Conservation (phyloP, 805 yeast genomes). For the Nakazawaea holstii region DNA sequence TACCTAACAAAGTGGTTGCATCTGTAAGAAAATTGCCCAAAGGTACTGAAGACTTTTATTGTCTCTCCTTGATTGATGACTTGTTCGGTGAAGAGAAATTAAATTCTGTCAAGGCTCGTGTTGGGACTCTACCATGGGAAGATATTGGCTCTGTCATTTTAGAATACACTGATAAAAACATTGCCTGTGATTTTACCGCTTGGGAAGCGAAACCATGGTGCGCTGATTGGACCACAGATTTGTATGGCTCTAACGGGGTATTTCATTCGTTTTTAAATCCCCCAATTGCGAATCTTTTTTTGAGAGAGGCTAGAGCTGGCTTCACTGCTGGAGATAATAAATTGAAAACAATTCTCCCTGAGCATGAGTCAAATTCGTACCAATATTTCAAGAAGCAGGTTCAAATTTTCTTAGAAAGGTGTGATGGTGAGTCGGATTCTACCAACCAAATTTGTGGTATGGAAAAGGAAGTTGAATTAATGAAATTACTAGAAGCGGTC, state of each 20-base stretch:
- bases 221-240: slow-evolving; percentile 7
- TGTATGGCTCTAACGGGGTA: slow-evolving; percentile 8
- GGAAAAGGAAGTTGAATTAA: slow-evolving; percentile 1
- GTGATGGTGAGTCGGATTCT: not conserved
- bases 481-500: slow-evolving; percentile 7
- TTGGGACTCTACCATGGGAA: slow-evolving; percentile 6
- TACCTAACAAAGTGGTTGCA: slow-evolving; percentile 5
- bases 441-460: slow-evolving; percentile 4
- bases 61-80: slow-evolving; percentile 1
- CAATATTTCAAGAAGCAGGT: slow-evolving; percentile 4
- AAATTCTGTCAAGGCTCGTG: not conserved
- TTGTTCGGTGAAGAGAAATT: slow-evolving; percentile 2
- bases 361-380: slow-evolving; percentile 2
- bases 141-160: slow-evolving; percentile 10
- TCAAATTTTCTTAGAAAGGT: slow-evolving; percentile 1
- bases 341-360: slow-evolving; percentile 1
- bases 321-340: not conserved
- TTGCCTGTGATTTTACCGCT: slow-evolving; percentile 9
- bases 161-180: slow-evolving; percentile 7
- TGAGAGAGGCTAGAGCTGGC: not conserved
- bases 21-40: slow-evolving; percentile 5
- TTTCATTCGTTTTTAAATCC: slow-evolving; percentile 5
- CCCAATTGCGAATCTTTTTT: slow-evolving; percentile 1
- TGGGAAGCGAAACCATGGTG: slow-evolving; percentile 11
- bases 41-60: slow-evolving; percentile 2